Evolutionary conservation across 441 rosid genomes (phyloP).

Genomic region (Syzygium syzygioides): DNA sequence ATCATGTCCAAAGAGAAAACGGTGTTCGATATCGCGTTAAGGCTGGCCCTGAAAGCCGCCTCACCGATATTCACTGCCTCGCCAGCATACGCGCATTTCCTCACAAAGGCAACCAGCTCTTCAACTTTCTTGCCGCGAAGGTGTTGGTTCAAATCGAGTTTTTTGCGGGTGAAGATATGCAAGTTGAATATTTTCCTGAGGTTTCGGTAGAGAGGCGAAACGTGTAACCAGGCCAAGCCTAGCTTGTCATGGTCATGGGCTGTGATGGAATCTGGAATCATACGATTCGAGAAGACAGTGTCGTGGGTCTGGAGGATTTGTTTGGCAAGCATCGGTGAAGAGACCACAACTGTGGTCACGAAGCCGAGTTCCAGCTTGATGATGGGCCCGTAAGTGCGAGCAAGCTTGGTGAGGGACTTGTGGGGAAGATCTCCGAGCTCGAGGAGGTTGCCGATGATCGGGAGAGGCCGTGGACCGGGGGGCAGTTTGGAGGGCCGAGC

Average conservation of each 20-base stretch:
- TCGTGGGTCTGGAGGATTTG: slow-evolving; percentile 6
- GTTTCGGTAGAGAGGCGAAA: not conserved
- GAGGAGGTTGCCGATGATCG: not conserved
- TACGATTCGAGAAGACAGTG: not conserved
- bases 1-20: not conserved
- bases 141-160: not conserved
- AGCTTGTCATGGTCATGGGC: not conserved
- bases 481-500: not conserved
- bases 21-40: not conserved
- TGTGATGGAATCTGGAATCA: not conserved
- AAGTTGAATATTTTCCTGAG: not conserved
- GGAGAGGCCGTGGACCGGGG: not conserved
- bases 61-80: not conserved
- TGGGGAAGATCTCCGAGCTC: not conserved
- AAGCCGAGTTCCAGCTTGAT: not conserved
- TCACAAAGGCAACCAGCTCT: not conserved
- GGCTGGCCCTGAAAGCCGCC: not conserved
- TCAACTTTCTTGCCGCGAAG: not conserved
- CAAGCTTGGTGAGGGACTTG: not conserved
- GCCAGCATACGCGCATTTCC: not conserved
- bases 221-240: not conserved
- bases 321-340: not conserved
- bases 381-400: not conserved
- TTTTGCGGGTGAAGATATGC: not conserved
- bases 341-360: not conserved